Conservation (phyloP, 306 rosid genomes). For the Trifolium subterraneum region DNA sequence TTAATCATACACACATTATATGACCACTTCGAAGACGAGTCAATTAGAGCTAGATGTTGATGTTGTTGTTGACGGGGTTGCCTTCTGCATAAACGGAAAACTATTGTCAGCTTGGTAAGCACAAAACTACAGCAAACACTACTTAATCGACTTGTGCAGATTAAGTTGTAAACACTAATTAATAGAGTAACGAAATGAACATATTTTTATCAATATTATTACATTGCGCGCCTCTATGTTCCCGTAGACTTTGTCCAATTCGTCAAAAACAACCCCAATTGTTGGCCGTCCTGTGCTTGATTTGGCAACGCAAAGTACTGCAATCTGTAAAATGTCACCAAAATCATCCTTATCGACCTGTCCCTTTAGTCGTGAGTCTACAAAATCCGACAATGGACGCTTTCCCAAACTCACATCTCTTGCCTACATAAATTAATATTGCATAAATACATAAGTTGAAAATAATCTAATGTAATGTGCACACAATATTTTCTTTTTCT, state of each 20-base stretch:
- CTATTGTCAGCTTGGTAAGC: neutral
- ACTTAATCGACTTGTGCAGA: neutral
- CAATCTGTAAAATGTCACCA: conserved; percentile 64
- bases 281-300: conserved; percentile 81
- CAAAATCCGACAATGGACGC: conserved; percentile 70
- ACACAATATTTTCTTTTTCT: no score
- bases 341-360: conserved; percentile 63
- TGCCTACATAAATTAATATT: conserved; percentile 55
- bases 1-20: conserved; percentile 12
- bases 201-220: neutral
- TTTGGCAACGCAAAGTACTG: conserved; percentile 82
- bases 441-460: neutral
- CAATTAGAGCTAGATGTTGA: conserved; percentile 47
- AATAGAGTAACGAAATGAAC: neutral
- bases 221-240: conserved; percentile 43
- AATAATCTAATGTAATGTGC: neutral
- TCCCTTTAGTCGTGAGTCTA: conserved; percentile 70
- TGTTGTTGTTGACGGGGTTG: conserved; percentile 49
- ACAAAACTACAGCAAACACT: neutral
- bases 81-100: conserved; percentile 45
- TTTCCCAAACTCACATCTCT: conserved; percentile 72
- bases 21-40: conserved; percentile 37
- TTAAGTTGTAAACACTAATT: conserved; percentile 4
- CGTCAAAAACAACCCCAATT: conserved; percentile 63
- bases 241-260: conserved; percentile 62